Base-by-base conservation (phyloP, 2,329 filamentous ascomycete species). In the Diaporthe ilicicola region DNA sequence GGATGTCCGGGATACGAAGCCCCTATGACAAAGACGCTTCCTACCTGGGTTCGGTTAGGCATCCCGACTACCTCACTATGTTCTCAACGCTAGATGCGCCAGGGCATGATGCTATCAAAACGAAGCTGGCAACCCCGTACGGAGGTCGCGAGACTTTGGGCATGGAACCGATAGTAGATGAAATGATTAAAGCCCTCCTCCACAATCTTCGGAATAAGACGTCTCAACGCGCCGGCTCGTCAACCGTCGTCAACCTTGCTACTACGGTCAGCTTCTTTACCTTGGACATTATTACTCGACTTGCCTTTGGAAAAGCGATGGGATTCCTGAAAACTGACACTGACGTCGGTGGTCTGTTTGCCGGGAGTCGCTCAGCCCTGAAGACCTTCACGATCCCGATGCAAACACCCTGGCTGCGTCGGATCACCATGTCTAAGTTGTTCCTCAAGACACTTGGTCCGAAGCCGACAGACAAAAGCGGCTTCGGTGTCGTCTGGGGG, bases 271-370 rank as follows among this genome's bases (percentile, higher is more conserved):
- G 85, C 59, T 87, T 81, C 78, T 84, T 87, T 68, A 85, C 85
- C 0, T 77, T 87, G 6, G 87, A 88, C 72, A 82, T 86, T 24
- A 85, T 89, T 72, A 84, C 82, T 46, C 81, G 82, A 42, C 73
- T 88, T 19, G 83, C 83, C 1, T 83, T 87, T 54, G 85, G 86
- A n/a, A 73, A 81, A 64, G 75, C 80, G 1, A 84, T 86, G 73
- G 84, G 84, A 24, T 85, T 83, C 72, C 75, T 86, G 0, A 77
- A 78, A 27, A 74, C 75, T 5, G 82, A 86, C 72, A 76, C 79
- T 22, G 85, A 87, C 74, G 78, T 83, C 0, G 82, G 84, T 72
- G 79, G 78, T n/a, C 86, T 85, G 73, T 79, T 86, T 55, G 74
- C 78, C 48, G 81, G 81, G 34, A 77, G 82, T 6, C 77, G 81